A percentile compares a stretch with the other conserved stretches of the same genome.
Evolutionary conservation across 192 early-diverging fungal species (phyloP).

Genomic region (Helicostylum pulchrum): DNA sequence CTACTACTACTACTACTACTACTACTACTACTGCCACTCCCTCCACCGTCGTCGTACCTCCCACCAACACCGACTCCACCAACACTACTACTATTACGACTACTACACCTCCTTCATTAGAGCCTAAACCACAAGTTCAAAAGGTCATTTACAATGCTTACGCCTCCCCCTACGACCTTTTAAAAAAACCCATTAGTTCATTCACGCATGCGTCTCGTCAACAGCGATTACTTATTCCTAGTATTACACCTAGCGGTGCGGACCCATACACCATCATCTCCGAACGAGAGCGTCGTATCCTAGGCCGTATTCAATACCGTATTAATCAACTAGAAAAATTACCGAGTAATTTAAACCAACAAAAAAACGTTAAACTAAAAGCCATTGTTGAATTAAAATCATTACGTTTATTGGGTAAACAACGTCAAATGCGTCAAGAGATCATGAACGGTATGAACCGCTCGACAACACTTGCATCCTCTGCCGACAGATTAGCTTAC

Average conservation of each 20-base stretch:
- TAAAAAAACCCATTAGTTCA: conserved; percentile 57
- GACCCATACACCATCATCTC: conserved; percentile 70
- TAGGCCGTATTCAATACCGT: conserved; percentile 67
- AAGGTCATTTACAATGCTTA: conserved; percentile 43
- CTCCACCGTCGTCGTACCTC: neutral
- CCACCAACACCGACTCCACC: neutral
- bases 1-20: neutral
- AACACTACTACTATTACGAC: too few relatives aligned
- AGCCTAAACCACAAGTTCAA: neutral
- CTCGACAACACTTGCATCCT: conserved; percentile 74
- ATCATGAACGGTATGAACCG: conserved; percentile 70
- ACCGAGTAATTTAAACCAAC: conserved; percentile 53
- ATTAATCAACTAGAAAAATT: conserved; percentile 74
- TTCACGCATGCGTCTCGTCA: conserved; percentile 53
- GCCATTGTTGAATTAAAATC: conserved; percentile 88
- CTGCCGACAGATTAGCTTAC: conserved; percentile 73
- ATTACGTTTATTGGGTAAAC: conserved; percentile 74
- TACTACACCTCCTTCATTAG: neutral
- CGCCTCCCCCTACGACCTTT: conserved; percentile 57
- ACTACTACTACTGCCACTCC: neutral
- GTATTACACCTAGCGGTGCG: conserved; percentile 69
- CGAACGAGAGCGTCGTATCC: conserved; percentile 74
- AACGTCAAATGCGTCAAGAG: conserved; percentile 71
- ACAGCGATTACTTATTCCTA: conserved; percentile 68
- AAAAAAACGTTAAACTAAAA: conserved; percentile 53